phyloP scores from a whole-genome alignment of 2,329 filamentous ascomycete genomes.

The Aspergillus puulaauensis region DNA sequence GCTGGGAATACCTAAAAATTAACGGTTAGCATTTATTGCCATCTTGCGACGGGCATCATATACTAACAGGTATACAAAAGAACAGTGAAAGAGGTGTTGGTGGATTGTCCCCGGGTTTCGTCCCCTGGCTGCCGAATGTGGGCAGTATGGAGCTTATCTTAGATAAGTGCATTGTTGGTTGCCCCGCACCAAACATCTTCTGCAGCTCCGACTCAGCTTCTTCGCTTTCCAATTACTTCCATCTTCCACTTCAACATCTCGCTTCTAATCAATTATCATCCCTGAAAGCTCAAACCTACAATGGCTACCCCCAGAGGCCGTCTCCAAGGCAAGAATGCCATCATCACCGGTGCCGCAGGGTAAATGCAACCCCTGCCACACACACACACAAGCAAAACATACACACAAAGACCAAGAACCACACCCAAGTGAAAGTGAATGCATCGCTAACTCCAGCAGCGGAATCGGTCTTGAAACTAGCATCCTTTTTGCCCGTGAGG shows the following conservation, averaged over 20 bases:
- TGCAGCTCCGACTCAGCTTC: not conserved
- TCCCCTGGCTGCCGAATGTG: not conserved
- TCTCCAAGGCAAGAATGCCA: conserved; percentile 23
- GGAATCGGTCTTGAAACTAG: conserved; percentile 91
- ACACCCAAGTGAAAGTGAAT: not conserved
- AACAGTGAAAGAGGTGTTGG: not conserved
- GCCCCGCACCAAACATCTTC: not conserved
- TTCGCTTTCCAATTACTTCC: not conserved
- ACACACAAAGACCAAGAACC: not conserved
- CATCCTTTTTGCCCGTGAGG: conserved; percentile 87
- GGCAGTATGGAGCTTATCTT: conserved; percentile 4
- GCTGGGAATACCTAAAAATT: not conserved
- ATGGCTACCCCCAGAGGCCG: conserved; percentile 18
- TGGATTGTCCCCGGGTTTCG: not conserved
- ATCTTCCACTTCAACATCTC: not conserved
- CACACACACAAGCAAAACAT: not conserved
- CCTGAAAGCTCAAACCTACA: not conserved
- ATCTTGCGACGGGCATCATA: not conserved
- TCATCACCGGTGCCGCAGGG: conserved; percentile 23
- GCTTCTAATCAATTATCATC: no score
- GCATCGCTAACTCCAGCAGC: conserved; percentile 39
- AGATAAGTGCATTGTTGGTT: conserved; percentile 1
- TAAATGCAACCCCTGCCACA: not conserved
- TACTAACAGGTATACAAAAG: not conserved
- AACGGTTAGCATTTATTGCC: not conserved